Conservation (phyloP, 257 asterid genomes). For the Salvia miltiorrhiza region DNA sequence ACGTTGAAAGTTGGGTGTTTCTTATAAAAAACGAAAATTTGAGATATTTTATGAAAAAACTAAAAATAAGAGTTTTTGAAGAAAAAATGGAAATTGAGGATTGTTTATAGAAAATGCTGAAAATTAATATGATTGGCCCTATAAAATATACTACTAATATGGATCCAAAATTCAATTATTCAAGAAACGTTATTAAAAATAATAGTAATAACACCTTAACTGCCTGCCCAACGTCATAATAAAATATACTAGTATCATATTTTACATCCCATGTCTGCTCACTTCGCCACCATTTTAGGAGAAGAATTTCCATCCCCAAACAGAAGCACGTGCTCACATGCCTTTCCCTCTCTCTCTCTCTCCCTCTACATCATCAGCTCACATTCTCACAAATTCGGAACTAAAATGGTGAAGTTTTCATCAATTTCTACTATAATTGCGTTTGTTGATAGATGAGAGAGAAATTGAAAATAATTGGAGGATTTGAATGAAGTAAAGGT, state of each 20-base stretch:
- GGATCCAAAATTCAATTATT: slow-evolving; percentile 3
- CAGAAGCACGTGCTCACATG: slow-evolving; percentile 19
- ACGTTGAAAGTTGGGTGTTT: too few species aligned
- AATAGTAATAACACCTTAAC: slow-evolving; percentile 1
- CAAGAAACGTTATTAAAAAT: neutral
- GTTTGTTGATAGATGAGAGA: too few species aligned
- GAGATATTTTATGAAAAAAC: too few species aligned
- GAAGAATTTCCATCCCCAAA: neutral
- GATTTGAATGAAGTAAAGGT: neutral
- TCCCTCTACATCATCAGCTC: neutral
- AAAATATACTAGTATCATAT: neutral
- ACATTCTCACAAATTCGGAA: neutral
- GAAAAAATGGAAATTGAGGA: too few species aligned
- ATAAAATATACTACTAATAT: neutral
- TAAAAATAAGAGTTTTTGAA: too few species aligned
- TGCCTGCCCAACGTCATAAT: neutral
- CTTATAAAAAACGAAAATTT: too few species aligned
- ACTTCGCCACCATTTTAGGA: slow-evolving; percentile 10
- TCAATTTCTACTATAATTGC: too few species aligned
- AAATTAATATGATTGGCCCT: too few species aligned
- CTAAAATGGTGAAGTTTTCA: neutral
- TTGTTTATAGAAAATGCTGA: too few species aligned
- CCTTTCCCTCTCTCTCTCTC: neutral
- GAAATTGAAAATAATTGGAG: neutral
- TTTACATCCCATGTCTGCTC: slow-evolving; percentile 27